Percentiles rank a stretch among this genome's conserved stretches.
Evolutionary conservation across 495 filamentous ascomycete genomes (phyloP).

Genomic region (Trichoderma virens): DNA sequence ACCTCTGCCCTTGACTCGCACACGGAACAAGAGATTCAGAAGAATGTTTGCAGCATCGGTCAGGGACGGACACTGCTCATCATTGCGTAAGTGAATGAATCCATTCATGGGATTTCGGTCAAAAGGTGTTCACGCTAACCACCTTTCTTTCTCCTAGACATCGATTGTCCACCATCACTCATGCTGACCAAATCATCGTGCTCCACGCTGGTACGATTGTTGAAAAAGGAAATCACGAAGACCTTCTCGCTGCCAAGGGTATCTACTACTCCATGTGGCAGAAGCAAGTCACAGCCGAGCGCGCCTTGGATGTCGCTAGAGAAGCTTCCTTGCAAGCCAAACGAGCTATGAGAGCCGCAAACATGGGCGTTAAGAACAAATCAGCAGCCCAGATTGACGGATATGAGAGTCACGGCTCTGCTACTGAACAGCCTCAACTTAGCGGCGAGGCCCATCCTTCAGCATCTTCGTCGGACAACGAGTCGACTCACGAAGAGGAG

Average conservation of each 20-base stretch:
- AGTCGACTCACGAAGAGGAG: slow-evolving; percentile 9
- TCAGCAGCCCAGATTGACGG: slow-evolving; percentile 22
- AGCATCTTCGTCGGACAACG: slow-evolving; percentile 9
- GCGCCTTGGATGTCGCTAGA: slow-evolving; percentile 66
- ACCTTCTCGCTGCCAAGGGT: slow-evolving; percentile 69
- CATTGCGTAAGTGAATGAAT: slow-evolving; percentile 42
- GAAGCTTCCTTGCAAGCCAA: slow-evolving; percentile 48
- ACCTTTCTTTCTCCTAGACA: too few species aligned
- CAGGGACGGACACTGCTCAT: slow-evolving; percentile 72
- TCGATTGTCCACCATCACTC: slow-evolving; percentile 87
- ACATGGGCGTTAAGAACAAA: slow-evolving; percentile 21
- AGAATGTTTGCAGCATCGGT: slow-evolving; percentile 69
- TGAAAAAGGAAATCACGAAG: slow-evolving; percentile 80
- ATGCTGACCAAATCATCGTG: slow-evolving; percentile 92
- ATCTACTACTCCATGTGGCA: slow-evolving; percentile 91
- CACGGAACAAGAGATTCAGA: slow-evolving; percentile 93
- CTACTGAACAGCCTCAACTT: slow-evolving; percentile 14
- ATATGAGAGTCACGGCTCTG: slow-evolving; percentile 27
- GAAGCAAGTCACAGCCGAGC: slow-evolving; percentile 86
- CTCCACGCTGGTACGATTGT: slow-evolving; percentile 74
- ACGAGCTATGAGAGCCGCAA: slow-evolving; percentile 41
- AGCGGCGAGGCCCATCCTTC: neutral
- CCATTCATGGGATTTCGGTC: neutral
- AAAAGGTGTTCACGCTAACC: too few species aligned
- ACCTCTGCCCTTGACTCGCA: slow-evolving; percentile 93